Conservation (phyloP, 2,329 filamentous ascomycete species). For the Fusarium paranaense region DNA sequence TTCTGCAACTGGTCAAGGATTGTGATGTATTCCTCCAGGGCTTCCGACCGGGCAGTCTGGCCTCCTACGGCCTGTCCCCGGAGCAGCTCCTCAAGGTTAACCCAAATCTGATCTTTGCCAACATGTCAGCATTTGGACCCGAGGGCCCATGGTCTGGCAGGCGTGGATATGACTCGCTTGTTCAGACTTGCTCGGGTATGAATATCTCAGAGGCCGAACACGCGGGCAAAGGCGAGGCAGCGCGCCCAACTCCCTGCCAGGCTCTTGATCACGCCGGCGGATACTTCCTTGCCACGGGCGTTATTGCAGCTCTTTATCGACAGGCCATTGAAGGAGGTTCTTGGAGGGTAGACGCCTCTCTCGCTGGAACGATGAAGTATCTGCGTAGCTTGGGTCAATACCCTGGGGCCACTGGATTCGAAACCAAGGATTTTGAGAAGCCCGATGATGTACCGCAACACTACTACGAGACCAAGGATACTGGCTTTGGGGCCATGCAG, state of each 20-base stretch:
- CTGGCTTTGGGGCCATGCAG: slow-evolving; percentile 59
- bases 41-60: slow-evolving; percentile 69
- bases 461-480: slow-evolving; percentile 58
- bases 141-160: slow-evolving; percentile 54
- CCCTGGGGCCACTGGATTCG: slow-evolving; percentile 57
- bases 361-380: slow-evolving; percentile 68
- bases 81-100: slow-evolving; percentile 53
- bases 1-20: slow-evolving; percentile 67
- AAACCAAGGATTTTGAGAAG: slow-evolving; percentile 45
- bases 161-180: slow-evolving; percentile 65
- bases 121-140: slow-evolving; percentile 64
- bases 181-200: slow-evolving; percentile 66
- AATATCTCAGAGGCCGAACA: slow-evolving; percentile 66
- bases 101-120: slow-evolving; percentile 61
- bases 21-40: slow-evolving; percentile 74
- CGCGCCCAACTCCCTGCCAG: slow-evolving; percentile 62
- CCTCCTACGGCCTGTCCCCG: slow-evolving; percentile 52
- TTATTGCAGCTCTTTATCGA: slow-evolving; percentile 63
- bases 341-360: slow-evolving; percentile 65
- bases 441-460: slow-evolving; percentile 45
- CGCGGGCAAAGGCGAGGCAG: slow-evolving; percentile 52
- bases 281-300: slow-evolving; percentile 65
- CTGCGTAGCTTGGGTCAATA: slow-evolving; percentile 66
- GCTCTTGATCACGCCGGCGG: slow-evolving; percentile 67
- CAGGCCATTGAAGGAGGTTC: slow-evolving; percentile 57